These are phyloP conservation scores for Backusella westeae DNA, from an alignment of 192 early-diverging fungal genomes.

Conservation along the genomic window DNA sequence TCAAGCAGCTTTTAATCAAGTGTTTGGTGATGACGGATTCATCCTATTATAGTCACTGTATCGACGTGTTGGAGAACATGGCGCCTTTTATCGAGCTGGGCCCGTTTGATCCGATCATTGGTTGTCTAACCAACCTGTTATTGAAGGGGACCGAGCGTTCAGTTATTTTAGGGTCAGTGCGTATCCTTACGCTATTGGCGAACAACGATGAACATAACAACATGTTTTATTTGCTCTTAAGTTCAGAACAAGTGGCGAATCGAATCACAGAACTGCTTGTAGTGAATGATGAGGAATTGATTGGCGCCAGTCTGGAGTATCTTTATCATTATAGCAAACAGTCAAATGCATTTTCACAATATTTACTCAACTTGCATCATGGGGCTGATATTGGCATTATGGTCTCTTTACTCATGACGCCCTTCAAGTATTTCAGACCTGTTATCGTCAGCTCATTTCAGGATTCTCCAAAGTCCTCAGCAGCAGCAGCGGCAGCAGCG, in stretches of 20 bases:
- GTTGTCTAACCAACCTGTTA: slow-evolving; percentile 54
- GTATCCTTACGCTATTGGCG: slow-evolving; percentile 57
- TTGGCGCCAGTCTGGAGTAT: slow-evolving; percentile 67
- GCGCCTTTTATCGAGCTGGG: slow-evolving; percentile 52
- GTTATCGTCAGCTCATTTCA: not conserved
- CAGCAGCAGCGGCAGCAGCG: not conserved
- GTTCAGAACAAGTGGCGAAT: slow-evolving; percentile 49
- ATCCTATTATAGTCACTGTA: slow-evolving; percentile 49
- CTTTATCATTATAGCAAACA: slow-evolving; percentile 62
- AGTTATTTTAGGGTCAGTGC: slow-evolving; percentile 57
- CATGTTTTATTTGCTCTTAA: slow-evolving; percentile 45
- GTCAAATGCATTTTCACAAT: slow-evolving; percentile 41
- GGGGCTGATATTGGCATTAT: slow-evolving; percentile 52
- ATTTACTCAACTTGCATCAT: slow-evolving; percentile 40
- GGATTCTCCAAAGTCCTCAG: not conserved
- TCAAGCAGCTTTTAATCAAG: slow-evolving; percentile 59
- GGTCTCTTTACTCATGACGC: slow-evolving; percentile 42
- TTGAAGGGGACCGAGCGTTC: slow-evolving; percentile 59
- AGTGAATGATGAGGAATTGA: slow-evolving; percentile 64
- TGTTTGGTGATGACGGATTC: slow-evolving; percentile 52
- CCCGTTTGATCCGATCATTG: slow-evolving; percentile 59
- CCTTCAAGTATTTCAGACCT: slow-evolving; percentile 24
- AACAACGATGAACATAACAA: slow-evolving; percentile 46
- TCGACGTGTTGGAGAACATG: slow-evolving; percentile 77
- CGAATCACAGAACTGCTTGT: slow-evolving; percentile 59